Conservation (phyloP, 768 basidiomycete genomes). For the Mrakia gelida region DNA sequence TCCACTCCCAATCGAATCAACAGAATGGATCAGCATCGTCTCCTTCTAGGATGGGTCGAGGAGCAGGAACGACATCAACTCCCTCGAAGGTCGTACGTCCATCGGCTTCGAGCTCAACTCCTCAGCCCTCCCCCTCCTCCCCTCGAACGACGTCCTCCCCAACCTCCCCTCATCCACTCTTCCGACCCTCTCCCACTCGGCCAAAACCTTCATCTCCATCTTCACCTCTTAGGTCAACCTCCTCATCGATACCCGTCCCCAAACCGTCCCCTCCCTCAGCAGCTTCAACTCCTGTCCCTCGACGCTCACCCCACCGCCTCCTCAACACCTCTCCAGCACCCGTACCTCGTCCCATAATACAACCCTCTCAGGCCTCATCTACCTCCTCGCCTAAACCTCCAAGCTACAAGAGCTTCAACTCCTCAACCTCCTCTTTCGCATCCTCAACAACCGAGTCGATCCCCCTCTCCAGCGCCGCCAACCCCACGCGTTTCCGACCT, state of each 20-base stretch:
- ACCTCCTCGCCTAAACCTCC: neutral
- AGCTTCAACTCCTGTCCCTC: neutral
- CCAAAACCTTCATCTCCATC: neutral
- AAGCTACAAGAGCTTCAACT: conserved; percentile 11
- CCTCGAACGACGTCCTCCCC: neutral
- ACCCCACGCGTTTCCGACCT: neutral
- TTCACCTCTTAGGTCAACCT: neutral
- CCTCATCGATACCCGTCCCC: neutral
- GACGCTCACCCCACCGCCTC: neutral
- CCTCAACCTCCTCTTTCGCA: neutral
- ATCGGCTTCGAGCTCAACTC: neutral
- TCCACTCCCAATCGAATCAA: neutral
- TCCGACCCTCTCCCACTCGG: neutral
- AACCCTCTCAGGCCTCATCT: neutral
- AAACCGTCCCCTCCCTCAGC: neutral
- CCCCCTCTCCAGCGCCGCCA: neutral
- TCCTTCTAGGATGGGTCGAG: no score
- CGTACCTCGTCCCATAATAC: neutral
- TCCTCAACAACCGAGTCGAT: neutral
- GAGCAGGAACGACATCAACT: neutral
- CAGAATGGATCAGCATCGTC: neutral
- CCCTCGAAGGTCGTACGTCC: neutral
- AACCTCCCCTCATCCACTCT: neutral
- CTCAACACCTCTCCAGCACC: neutral
- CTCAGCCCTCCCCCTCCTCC: neutral